Base-by-base conservation (phyloP, 73 alveolate genomes). In the Paramecium octaurelia region DNA sequence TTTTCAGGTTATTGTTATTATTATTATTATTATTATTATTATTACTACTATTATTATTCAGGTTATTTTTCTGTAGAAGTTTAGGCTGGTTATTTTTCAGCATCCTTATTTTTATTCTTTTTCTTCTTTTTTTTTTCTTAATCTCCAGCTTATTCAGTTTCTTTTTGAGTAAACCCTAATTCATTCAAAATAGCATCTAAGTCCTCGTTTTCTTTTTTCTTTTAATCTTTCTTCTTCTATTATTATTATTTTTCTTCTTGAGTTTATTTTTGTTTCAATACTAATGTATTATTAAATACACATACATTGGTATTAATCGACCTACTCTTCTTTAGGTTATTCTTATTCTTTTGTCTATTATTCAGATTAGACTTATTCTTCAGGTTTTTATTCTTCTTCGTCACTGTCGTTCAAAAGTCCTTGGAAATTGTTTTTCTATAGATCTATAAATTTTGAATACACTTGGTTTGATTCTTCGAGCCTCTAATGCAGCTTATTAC, bases 401-500 rank as follows among this genome's bases (percentile, higher is more conserved):
- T 64, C 84, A 64, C 84, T 64, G 10, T 64, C 50, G 14, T 64
- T 3, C 42, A 64, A 11, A 12, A 64, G 27, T 31, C 84, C 84
- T 64, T 64, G 9, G 84, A 64, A 64, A 64, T 64, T 64, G 29
- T 64, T 64, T 64, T 64, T 64, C 84, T 64, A 64, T 64, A 42
- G 24, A 31, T 0, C 24, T 64, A 27, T 31, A 64, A 27, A 54
- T 54, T 21, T 31, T 31, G 20, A 34, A 27, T 64, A 64, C 84
- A 34, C 84, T 64, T 64, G 84, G 84, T 27, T 64, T 64, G 23
- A 64, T 64, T 64, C 84, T 64, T 31, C 84, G 16, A 34, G 84
- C 84, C 16, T 64, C 84, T 34, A 64, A 64, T 64, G 44, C 44
- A 12, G 84, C 84, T 64, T 64, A 24, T 64, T 64, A 34, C 24